Percentiles rank a stretch among this genome's conserved stretches.
These are phyloP conservation scores for Williopsis jadinii DNA, from an alignment of 1,139 yeast genomes.

Conservation along the genomic window DNA sequence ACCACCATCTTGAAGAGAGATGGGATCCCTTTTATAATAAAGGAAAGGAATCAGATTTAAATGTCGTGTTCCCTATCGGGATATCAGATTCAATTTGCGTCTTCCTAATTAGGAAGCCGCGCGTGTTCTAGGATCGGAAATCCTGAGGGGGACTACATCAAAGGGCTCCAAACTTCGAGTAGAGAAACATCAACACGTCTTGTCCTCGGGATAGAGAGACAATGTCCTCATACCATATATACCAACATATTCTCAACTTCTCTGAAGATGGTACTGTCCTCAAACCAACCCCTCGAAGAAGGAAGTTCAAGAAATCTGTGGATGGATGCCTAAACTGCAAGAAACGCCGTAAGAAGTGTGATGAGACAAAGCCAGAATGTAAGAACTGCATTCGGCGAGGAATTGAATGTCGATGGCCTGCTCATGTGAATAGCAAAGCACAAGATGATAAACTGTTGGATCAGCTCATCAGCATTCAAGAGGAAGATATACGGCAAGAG, in stretches of 20 bases:
- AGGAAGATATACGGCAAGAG: conserved; percentile 14
- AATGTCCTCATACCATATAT: conserved; percentile 11
- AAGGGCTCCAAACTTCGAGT: no score
- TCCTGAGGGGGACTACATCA: no score
- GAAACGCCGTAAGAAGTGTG: conserved; percentile 40
- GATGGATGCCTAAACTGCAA: conserved; percentile 42
- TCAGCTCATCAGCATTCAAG: conserved; percentile 16
- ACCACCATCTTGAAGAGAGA: no score
- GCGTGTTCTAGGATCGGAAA: no score
- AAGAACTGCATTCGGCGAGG: conserved; percentile 12
- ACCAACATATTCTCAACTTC: conserved; percentile 18
- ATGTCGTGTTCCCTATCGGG: conserved; percentile 1
- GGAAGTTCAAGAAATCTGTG: conserved; percentile 25
- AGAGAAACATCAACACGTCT: no score
- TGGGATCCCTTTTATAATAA: neutral
- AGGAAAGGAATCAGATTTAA: neutral
- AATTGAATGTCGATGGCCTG: conserved; percentile 17
- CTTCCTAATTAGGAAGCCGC: neutral
- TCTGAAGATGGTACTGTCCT: conserved; percentile 3
- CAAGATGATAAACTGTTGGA: conserved; percentile 11
- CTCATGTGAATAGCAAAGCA: conserved; percentile 5
- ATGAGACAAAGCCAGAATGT: conserved; percentile 36
- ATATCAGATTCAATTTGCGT: neutral
- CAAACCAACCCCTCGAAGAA: conserved; percentile 11
- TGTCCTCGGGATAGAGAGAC: no score